phyloP scores from a whole-genome alignment of 2,329 filamentous ascomycete species.

The Paracoccidioides brasiliensis region DNA sequence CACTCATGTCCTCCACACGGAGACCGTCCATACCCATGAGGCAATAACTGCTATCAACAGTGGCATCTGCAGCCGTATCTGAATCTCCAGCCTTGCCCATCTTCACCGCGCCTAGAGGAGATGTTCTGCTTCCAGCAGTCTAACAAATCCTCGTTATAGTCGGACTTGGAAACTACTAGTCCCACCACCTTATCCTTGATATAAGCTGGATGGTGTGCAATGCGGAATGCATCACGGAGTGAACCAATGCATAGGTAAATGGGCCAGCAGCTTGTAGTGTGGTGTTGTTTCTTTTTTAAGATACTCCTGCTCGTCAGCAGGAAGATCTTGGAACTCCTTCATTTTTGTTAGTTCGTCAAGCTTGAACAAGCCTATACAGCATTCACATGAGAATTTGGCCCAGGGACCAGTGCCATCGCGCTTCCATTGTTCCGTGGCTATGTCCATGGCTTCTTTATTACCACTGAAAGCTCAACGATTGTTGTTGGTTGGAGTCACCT shows the following conservation, averaged over 20 bases:
- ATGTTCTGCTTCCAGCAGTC: constrained; percentile 34
- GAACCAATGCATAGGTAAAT: constrained; percentile 34
- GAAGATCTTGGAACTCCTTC: constrained; percentile 40
- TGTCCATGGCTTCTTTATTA: constrained; percentile 29
- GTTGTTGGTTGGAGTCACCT: constrained; percentile 30
- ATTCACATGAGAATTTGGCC: constrained; percentile 18
- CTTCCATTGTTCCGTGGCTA: constrained; percentile 38
- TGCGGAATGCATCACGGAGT: constrained; percentile 31
- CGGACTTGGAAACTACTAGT: constrained; percentile 33
- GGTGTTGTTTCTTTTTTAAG: constrained; percentile 41
- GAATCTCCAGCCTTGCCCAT: constrained; percentile 42
- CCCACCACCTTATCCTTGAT: constrained; percentile 32
- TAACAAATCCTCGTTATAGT: constrained; percentile 42
- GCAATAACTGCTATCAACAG: constrained; percentile 35
- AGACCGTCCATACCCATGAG: constrained; percentile 27
- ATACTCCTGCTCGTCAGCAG: constrained; percentile 30
- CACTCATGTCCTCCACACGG: constrained; percentile 33
- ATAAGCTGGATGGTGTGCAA: constrained; percentile 34
- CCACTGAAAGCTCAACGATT: constrained; percentile 36
- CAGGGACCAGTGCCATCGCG: constrained; percentile 29
- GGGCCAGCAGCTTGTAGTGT: constrained; percentile 42
- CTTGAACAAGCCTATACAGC: constrained; percentile 30
- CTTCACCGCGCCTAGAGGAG: constrained; percentile 39
- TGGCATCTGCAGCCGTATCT: constrained; percentile 30
- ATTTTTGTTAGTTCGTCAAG: constrained; percentile 28